A percentile compares a stretch with the other conserved stretches of the same genome.
phyloP scores from a whole-genome alignment of 768 basidiomycete species.

The Leccinum fibrillosum region DNA sequence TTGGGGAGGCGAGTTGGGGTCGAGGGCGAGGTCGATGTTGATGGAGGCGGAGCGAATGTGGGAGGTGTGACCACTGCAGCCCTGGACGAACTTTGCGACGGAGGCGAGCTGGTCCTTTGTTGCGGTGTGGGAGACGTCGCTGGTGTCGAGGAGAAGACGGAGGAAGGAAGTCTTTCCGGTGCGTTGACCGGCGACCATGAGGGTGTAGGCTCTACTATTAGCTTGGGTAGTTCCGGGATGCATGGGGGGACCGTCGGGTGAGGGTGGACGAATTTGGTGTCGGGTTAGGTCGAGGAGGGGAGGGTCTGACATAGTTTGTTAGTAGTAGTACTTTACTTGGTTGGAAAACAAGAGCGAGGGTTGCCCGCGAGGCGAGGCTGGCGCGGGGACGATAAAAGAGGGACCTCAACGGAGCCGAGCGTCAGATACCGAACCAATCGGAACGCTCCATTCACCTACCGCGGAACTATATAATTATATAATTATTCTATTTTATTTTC shows the following conservation, averaged over 20 bases:
- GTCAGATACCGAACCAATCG: slow-evolving; percentile 62
- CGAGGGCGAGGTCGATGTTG: slow-evolving; percentile 63
- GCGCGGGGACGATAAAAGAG: slow-evolving; percentile 63
- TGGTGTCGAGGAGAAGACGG: slow-evolving; percentile 80
- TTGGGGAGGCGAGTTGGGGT: slow-evolving; percentile 42
- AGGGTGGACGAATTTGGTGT: slow-evolving; percentile 27
- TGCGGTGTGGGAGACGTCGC: slow-evolving; percentile 57
- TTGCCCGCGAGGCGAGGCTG: slow-evolving; percentile 60
- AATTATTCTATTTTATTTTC: slow-evolving; percentile 18
- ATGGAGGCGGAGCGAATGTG: slow-evolving; percentile 68
- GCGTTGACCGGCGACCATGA: slow-evolving; percentile 80
- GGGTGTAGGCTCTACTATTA: slow-evolving; percentile 43
- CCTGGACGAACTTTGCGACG: slow-evolving; percentile 81
- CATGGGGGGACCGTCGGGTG: slow-evolving; percentile 15
- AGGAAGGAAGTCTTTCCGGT: slow-evolving; percentile 88
- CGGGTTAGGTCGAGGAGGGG: slow-evolving; percentile 27
- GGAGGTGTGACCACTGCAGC: slow-evolving; percentile 67
- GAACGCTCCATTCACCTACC: slow-evolving; percentile 34
- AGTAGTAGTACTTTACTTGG: too few relatives aligned
- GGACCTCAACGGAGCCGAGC: slow-evolving; percentile 43
- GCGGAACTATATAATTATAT: slow-evolving; percentile 28
- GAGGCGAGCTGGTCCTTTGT: slow-evolving; percentile 74
- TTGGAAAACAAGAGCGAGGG: slow-evolving; percentile 34
- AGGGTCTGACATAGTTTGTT: slow-evolving; percentile 32
- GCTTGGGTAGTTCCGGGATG: slow-evolving; percentile 20